These are phyloP conservation scores for Russula compacta DNA, from an alignment of 768 basidiomycete species.

Conservation along the genomic window DNA sequence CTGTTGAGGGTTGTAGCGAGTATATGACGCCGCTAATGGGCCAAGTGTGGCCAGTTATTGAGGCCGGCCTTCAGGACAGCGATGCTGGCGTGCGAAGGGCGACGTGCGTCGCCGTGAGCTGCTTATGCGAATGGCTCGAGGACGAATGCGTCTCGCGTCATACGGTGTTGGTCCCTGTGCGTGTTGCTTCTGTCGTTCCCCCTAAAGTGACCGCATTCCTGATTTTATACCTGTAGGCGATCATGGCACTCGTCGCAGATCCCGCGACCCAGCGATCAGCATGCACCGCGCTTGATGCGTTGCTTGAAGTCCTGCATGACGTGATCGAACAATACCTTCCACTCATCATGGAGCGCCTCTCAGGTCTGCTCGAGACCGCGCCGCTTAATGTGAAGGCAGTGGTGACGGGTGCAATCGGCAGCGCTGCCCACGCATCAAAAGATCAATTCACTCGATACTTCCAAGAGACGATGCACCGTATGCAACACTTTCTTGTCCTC, in stretches of 20 bases:
- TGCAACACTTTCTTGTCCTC: conserved; percentile 82
- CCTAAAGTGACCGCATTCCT: not conserved
- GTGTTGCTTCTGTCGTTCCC: conserved; percentile 22
- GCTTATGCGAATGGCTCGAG: conserved; percentile 94
- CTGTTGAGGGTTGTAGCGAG: conserved; percentile 96
- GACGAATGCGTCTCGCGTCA: conserved; percentile 87
- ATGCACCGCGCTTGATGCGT: conserved; percentile 94
- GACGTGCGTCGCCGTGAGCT: conserved; percentile 91
- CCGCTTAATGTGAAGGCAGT: conserved; percentile 86
- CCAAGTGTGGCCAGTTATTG: conserved; percentile 91
- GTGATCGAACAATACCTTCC: conserved; percentile 86
- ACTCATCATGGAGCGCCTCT: conserved; percentile 91
- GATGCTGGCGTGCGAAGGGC: conserved; percentile 89
- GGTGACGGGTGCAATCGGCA: conserved; percentile 95
- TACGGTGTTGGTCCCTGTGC: conserved; percentile 72
- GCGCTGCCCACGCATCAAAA: conserved; percentile 94
- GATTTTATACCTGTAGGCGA: conserved; percentile 40
- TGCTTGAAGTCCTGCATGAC: conserved; percentile 90
- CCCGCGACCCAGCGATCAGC: conserved; percentile 80
- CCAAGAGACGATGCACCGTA: conserved; percentile 77
- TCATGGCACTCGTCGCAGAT: conserved; percentile 88
- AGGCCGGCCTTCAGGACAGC: conserved; percentile 74
- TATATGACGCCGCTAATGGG: conserved; percentile 90
- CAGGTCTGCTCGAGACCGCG: conserved; percentile 76
- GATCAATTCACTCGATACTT: conserved; percentile 90